Evolutionary conservation across 257 asterid species (phyloP).

Genomic region (Jacaranda copaia): DNA sequence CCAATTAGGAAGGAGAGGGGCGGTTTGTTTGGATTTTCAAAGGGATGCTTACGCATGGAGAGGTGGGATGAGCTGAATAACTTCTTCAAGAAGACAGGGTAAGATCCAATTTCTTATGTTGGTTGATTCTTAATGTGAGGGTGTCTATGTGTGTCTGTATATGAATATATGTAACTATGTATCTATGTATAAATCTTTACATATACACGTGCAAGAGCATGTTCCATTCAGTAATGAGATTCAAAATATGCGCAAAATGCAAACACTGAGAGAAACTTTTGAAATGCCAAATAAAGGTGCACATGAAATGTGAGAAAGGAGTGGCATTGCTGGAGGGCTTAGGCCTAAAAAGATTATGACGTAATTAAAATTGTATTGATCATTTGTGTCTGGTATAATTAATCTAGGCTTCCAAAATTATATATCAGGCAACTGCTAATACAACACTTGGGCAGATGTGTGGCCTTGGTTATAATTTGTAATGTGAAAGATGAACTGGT

Average conservation of each 20-base stretch:
- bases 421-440: too few species aligned
- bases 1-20: constrained; percentile 61
- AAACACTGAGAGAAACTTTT: background rate
- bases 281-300: background rate
- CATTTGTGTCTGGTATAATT: too few species aligned
- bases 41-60: constrained; percentile 81
- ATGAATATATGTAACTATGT: background rate
- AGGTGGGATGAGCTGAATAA: constrained; percentile 94
- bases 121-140: constrained; percentile 4
- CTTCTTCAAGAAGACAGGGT: constrained; percentile 86
- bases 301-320: background rate
- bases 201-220: background rate
- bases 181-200: too few species aligned
- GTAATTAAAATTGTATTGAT: too few species aligned
- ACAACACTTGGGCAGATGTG: too few species aligned
- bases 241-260: too few species aligned
- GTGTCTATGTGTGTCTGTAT: background rate
- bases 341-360: background rate
- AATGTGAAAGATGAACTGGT: background rate
- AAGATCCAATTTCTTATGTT: constrained; percentile 34
- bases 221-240: constrained; percentile 3
- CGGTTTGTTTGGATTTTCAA: constrained; percentile 92
- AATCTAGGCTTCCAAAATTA: too few species aligned
- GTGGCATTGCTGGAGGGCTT: background rate
- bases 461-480: too few species aligned